Evolutionary conservation across 352 stramenopile genomes (phyloP).

Genomic region (Sclerospora graminicola): DNA sequence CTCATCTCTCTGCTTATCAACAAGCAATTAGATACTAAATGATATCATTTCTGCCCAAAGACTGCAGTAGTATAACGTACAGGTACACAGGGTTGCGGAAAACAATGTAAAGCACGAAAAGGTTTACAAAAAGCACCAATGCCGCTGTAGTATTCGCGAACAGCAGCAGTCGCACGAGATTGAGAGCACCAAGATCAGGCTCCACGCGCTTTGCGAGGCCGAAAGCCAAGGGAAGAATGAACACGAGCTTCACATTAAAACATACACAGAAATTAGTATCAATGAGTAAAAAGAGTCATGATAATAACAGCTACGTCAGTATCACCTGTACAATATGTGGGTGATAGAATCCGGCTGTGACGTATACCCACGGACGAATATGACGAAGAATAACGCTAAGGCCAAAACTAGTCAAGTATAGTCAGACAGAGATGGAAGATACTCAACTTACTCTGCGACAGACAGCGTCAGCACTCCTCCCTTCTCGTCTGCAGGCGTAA

Average conservation of each 20-base stretch:
- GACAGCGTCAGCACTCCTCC: constrained; percentile 68
- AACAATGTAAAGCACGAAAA: constrained; percentile 78
- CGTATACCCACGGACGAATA: constrained; percentile 80
- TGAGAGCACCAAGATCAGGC: constrained; percentile 47
- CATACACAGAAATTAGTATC: background rate
- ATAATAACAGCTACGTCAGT: background rate
- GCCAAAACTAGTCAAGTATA: background rate
- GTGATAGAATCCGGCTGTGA: constrained; percentile 82
- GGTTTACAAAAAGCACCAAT: constrained; percentile 67
- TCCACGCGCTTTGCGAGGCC: constrained; percentile 71
- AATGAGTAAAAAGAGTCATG: background rate
- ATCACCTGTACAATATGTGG: constrained; percentile 59
- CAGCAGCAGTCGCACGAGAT: constrained; percentile 55
- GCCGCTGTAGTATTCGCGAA: constrained; percentile 64
- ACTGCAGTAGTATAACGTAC: constrained; percentile 15
- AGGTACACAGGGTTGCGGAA: constrained; percentile 70
- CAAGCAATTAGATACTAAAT: constrained; percentile 1
- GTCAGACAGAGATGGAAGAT: background rate
- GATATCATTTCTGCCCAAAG: background rate
- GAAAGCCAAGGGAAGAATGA: constrained; percentile 56
- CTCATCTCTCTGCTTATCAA: constrained; percentile 39
- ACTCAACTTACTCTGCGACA: constrained; percentile 53
- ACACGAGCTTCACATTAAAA: constrained; percentile 33
- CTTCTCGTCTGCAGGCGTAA: constrained; percentile 57
- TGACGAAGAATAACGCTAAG: constrained; percentile 71